A percentile compares a stretch with the other conserved stretches of the same genome.
These are phyloP conservation scores for Mycena sp. DNA, from an alignment of 1,284 basidiomycete species.

Conservation along the genomic window DNA sequence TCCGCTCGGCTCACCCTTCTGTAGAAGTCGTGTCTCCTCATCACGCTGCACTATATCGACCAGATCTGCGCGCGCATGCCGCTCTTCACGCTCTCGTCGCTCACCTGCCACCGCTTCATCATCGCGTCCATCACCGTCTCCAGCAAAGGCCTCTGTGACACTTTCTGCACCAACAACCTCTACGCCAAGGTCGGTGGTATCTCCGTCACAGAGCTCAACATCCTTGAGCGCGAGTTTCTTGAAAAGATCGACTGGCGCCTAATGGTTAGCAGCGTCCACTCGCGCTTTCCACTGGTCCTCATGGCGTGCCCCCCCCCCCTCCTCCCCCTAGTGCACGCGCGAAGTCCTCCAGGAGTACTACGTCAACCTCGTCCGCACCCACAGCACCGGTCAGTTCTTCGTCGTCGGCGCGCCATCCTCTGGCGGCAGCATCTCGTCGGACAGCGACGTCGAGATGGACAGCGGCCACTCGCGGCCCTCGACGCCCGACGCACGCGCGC, in stretches of 20 bases:
- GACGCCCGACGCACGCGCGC: slow-evolving; percentile 37
- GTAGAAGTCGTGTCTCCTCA: slow-evolving; percentile 91
- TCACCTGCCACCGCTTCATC: slow-evolving; percentile 95
- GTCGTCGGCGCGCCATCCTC: slow-evolving; percentile 59
- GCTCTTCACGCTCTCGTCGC: slow-evolving; percentile 89
- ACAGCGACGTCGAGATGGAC: slow-evolving; percentile 70
- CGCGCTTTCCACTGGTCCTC: too few relatives aligned
- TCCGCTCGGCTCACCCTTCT: slow-evolving; percentile 26
- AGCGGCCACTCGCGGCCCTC: slow-evolving; percentile 58
- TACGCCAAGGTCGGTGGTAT: slow-evolving; percentile 97
- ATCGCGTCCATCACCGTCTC: slow-evolving; percentile 90
- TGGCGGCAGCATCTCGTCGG: slow-evolving; percentile 49
- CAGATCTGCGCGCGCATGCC: slow-evolving; percentile 89
- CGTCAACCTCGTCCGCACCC: slow-evolving; percentile 82
- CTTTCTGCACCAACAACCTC: slow-evolving; percentile 91
- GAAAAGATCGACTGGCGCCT: slow-evolving; percentile 91
- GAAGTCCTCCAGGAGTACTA: slow-evolving; percentile 87
- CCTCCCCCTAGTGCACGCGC: slow-evolving; percentile 75
- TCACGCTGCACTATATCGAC: slow-evolving; percentile 94
- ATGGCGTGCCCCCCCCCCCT: too few relatives aligned
- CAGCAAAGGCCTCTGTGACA: slow-evolving; percentile 92
- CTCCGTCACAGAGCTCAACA: slow-evolving; percentile 87
- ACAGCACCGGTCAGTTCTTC: slow-evolving; percentile 67
- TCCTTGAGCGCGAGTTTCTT: slow-evolving; percentile 92
- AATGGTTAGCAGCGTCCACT: slow-evolving; percentile 84